Percentiles rank a stretch among this genome's conserved stretches.
These are phyloP conservation scores for Colletotrichum graminicola DNA, from an alignment of 2,329 filamentous ascomycete genomes.

Conservation along the genomic window DNA sequence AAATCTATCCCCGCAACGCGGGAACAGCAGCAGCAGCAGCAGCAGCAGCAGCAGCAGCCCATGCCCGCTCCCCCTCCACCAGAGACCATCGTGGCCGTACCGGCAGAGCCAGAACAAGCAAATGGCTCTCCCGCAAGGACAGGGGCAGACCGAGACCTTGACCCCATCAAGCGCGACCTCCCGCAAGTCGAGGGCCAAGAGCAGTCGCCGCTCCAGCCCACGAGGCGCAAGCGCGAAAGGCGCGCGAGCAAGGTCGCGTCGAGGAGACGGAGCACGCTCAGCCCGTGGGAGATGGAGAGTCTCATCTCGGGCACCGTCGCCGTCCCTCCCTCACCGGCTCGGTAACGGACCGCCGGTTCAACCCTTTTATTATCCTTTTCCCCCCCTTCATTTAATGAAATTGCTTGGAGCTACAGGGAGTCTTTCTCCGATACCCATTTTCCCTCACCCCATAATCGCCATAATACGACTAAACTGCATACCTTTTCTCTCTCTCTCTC, in stretches of 20 bases:
- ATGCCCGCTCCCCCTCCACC: slow-evolving; percentile 42
- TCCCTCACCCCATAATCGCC: neutral
- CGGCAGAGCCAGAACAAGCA: slow-evolving; percentile 16
- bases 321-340: slow-evolving; percentile 41
- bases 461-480: neutral
- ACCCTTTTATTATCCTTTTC: neutral
- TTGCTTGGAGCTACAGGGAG: neutral
- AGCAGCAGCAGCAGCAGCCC: slow-evolving; percentile 22
- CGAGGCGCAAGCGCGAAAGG: slow-evolving; percentile 64
- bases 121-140: slow-evolving; percentile 1
- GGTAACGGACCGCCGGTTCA: neutral
- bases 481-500: neutral
- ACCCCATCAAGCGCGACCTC: slow-evolving; percentile 53
- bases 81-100: slow-evolving; percentile 25
- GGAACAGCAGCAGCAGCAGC: slow-evolving; percentile 19
- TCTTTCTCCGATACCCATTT: neutral
- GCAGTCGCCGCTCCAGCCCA: slow-evolving; percentile 46
- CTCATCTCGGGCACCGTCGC: slow-evolving; percentile 62
- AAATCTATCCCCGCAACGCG: slow-evolving; percentile 48
- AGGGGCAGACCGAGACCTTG: slow-evolving; percentile 47
- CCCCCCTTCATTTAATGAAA: neutral
- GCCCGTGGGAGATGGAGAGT: slow-evolving; percentile 78
- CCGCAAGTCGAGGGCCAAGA: slow-evolving; percentile 34
- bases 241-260: slow-evolving; percentile 68
- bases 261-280: slow-evolving; percentile 79